phyloP scores from a whole-genome alignment of 2,329 filamentous ascomycete species.

The Cladosporium sphaerospermum region DNA sequence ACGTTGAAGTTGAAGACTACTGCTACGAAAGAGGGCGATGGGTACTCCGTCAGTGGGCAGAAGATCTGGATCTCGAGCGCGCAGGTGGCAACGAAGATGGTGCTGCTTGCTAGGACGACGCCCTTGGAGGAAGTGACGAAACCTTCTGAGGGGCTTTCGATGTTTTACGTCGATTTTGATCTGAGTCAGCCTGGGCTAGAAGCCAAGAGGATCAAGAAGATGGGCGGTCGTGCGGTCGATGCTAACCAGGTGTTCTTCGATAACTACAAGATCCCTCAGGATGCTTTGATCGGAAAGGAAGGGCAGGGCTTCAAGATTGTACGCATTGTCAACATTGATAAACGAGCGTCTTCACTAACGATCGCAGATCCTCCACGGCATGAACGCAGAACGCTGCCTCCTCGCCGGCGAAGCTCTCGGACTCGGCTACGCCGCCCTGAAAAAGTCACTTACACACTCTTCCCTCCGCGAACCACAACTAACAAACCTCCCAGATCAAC shows the following conservation, averaged over 20 bases:
- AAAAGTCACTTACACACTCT: slow-evolving; percentile 16
- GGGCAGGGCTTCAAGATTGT: slow-evolving; percentile 71
- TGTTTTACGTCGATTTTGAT: slow-evolving; percentile 77
- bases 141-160: slow-evolving; percentile 66
- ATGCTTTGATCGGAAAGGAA: slow-evolving; percentile 63
- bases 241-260: slow-evolving; percentile 88
- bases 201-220: slow-evolving; percentile 70
- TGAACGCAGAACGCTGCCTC: slow-evolving; percentile 45
- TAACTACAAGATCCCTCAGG: slow-evolving; percentile 60
- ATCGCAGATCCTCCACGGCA: slow-evolving; percentile 38
- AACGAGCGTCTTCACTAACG: background rate
- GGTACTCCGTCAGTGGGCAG: slow-evolving; percentile 65
- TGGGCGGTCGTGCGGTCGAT: slow-evolving; percentile 76
- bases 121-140: slow-evolving; percentile 61
- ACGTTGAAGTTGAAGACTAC: slow-evolving; percentile 64
- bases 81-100: slow-evolving; percentile 77
- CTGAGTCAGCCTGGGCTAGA: slow-evolving; percentile 54
- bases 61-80: slow-evolving; percentile 90
- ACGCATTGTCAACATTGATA: background rate
- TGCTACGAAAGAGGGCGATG: slow-evolving; percentile 54
- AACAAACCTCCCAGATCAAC: background rate
- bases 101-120: slow-evolving; percentile 71
- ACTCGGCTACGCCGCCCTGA: slow-evolving; percentile 63
- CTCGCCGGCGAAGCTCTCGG: slow-evolving; percentile 72
- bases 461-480: background rate